Percentiles rank a stretch among this genome's conserved stretches.
These are phyloP conservation scores for Penicillium parvum DNA, from an alignment of 495 filamentous ascomycete species.

Conservation along the genomic window DNA sequence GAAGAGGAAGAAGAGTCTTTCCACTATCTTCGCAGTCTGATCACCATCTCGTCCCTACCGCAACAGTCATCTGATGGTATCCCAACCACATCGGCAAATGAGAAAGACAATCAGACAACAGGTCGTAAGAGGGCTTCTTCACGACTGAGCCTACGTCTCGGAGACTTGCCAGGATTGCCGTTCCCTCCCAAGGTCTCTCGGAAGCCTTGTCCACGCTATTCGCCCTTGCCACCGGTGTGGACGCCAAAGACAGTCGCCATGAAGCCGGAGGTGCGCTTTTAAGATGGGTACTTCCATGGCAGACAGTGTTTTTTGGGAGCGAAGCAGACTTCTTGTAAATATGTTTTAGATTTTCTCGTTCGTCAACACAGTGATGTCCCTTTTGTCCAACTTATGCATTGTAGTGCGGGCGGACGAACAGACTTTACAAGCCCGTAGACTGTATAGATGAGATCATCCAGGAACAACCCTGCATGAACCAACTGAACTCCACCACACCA, in stretches of 20 bases:
- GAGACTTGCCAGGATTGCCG: constrained; percentile 10
- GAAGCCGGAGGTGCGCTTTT: constrained; percentile 24
- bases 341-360: too few species aligned
- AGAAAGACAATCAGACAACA: background rate
- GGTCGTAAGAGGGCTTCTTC: constrained; percentile 19
- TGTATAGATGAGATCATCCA: too few species aligned
- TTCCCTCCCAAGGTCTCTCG: constrained; percentile 2
- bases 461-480: constrained; percentile 9
- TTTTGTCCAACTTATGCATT: too few species aligned
- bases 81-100: constrained; percentile 1
- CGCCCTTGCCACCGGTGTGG: constrained; percentile 16
- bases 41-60: constrained; percentile 18
- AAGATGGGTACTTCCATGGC: background rate
- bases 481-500: constrained; percentile 3
- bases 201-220: constrained; percentile 18
- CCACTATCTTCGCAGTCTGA: constrained; percentile 23
- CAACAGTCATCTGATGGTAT: constrained; percentile 1
- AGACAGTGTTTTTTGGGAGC: background rate
- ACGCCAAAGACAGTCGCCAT: constrained; percentile 8
- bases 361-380: too few species aligned
- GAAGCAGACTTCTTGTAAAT: background rate
- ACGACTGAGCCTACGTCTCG: constrained; percentile 16
- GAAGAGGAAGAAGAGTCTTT: constrained; percentile 21
- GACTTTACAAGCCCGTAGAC: too few species aligned
- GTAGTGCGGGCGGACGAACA: too few species aligned